Percentiles rank a stretch among this genome's conserved stretches.
phyloP scores from a whole-genome alignment of 228 moss, liverwort and hornwort species.

The Sphagnum fallax region DNA sequence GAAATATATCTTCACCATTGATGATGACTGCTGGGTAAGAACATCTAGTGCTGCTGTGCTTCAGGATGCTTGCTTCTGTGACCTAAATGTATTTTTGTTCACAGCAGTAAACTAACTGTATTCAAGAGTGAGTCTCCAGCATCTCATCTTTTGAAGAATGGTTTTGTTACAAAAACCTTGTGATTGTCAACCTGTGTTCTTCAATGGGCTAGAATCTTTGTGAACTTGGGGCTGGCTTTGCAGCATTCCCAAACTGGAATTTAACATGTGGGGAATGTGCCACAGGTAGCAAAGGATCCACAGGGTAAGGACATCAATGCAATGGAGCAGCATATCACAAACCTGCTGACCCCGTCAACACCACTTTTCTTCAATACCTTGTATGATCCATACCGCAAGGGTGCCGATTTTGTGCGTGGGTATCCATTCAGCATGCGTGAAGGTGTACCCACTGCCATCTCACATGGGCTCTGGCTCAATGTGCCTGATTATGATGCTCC shows the following conservation, averaged over 20 bases:
- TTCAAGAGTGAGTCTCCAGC: no score
- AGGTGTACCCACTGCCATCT: slow-evolving; percentile 53
- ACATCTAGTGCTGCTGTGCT: not conserved
- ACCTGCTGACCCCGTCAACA: slow-evolving; percentile 38
- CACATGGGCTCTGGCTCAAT: slow-evolving; percentile 64
- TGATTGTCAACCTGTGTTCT: no score
- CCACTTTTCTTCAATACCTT: slow-evolving; percentile 60
- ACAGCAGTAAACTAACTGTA: not conserved
- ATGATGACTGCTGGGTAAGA: slow-evolving; percentile 66
- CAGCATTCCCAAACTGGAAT: no score
- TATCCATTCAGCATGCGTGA: slow-evolving; percentile 64
- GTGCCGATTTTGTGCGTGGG: slow-evolving; percentile 58
- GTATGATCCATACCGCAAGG: slow-evolving; percentile 45
- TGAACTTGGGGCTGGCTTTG: no score
- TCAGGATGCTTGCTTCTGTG: no score
- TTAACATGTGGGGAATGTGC: not conserved
- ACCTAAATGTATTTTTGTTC: no score
- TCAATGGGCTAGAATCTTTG: no score
- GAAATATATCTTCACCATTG: slow-evolving; percentile 60
- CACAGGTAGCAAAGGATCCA: slow-evolving; percentile 57
- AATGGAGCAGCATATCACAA: slow-evolving; percentile 58
- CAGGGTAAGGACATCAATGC: slow-evolving; percentile 53
- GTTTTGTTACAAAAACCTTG: no score
- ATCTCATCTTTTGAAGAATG: no score
- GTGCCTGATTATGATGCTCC: slow-evolving; percentile 67